Percentiles rank a stretch among this genome's conserved stretches.
phyloP scores from a whole-genome alignment of 371 early-diverging fungal species.

The Rhizopus stolonifer region DNA sequence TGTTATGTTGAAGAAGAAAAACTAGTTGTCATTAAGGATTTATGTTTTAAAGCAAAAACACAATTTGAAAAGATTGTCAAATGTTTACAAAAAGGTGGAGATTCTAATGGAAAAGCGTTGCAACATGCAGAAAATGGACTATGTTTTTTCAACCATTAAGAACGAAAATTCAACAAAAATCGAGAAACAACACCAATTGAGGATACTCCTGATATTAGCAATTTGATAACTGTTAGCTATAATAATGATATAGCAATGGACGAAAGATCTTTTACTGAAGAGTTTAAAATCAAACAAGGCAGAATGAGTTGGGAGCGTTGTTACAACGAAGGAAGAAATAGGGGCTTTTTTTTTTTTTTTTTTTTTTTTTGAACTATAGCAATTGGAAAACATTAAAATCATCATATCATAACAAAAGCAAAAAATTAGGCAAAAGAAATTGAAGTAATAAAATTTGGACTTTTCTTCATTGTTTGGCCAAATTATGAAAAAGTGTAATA shows the following conservation, averaged over 20 bases:
- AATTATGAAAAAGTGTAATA: constrained; percentile 4
- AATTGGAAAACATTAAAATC: constrained; percentile 1
- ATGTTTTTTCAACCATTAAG: background rate
- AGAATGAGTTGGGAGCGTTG: constrained; percentile 1
- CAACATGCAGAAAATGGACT: background rate
- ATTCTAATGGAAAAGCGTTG: constrained; percentile 1
- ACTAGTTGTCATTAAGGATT: constrained; percentile 14
- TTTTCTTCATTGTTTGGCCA: background rate
- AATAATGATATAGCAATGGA: background rate
- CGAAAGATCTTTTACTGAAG: background rate
- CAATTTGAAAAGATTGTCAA: constrained; percentile 15
- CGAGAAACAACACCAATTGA: constrained; percentile 1
- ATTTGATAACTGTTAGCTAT: background rate
- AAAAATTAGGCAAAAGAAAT: background rate
- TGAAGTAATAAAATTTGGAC: background rate
- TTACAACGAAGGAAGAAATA: constrained; percentile 2
- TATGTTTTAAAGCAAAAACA: constrained; percentile 14
- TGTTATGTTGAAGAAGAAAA: constrained; percentile 20
- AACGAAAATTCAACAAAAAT: background rate
- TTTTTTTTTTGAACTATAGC: constrained; percentile 1
- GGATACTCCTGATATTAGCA: constrained; percentile 2
- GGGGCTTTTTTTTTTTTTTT: too few species aligned
- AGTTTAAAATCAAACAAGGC: too few species aligned
- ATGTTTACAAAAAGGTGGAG: constrained; percentile 8
- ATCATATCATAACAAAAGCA: background rate